Percentiles rank a stretch among this genome's conserved stretches.
These are phyloP conservation scores for Dioszegia aurantiaca DNA, from an alignment of 768 basidiomycete species.

Conservation along the genomic window DNA sequence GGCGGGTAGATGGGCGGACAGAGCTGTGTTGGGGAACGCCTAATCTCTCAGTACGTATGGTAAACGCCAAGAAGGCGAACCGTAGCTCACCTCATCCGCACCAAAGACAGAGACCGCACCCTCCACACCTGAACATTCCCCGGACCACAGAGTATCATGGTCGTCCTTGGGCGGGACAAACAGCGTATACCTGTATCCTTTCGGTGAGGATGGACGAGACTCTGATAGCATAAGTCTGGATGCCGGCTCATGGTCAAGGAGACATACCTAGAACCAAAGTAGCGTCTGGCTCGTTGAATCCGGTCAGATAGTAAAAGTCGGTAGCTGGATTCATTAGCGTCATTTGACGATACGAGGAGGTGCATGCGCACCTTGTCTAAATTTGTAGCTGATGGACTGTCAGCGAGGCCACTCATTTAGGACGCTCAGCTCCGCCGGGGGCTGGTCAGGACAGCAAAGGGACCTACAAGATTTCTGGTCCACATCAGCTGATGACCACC, in stretches of 20 bases:
- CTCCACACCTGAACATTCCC: constrained; percentile 68
- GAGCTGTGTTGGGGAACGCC: constrained; percentile 38
- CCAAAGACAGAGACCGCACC: constrained; percentile 68
- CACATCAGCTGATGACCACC: constrained; percentile 5
- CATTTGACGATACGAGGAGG: not conserved
- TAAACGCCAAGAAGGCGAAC: not conserved
- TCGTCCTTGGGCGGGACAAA: constrained; percentile 75
- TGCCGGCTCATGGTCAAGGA: not conserved
- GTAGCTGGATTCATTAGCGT: constrained; percentile 37
- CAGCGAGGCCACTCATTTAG: too few species aligned
- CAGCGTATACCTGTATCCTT: constrained; percentile 81
- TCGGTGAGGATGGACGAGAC: constrained; percentile 62
- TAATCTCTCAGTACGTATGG: not conserved
- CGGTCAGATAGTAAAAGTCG: constrained; percentile 74
- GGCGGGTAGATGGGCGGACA: constrained; percentile 59
- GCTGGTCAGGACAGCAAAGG: too few species aligned
- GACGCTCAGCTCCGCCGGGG: too few species aligned
- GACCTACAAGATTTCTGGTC: constrained; percentile 77
- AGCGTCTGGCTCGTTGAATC: constrained; percentile 89
- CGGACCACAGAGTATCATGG: constrained; percentile 86
- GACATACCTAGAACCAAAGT: constrained; percentile 73
- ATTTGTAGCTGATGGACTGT: constrained; percentile 99
- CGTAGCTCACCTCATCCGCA: constrained; percentile 64
- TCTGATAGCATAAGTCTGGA: constrained; percentile 55
- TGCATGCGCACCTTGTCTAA: constrained; percentile 64